Base-by-base conservation (phyloP, 176 grass and related monocot genomes). In the Oryza meyeriana region DNA sequence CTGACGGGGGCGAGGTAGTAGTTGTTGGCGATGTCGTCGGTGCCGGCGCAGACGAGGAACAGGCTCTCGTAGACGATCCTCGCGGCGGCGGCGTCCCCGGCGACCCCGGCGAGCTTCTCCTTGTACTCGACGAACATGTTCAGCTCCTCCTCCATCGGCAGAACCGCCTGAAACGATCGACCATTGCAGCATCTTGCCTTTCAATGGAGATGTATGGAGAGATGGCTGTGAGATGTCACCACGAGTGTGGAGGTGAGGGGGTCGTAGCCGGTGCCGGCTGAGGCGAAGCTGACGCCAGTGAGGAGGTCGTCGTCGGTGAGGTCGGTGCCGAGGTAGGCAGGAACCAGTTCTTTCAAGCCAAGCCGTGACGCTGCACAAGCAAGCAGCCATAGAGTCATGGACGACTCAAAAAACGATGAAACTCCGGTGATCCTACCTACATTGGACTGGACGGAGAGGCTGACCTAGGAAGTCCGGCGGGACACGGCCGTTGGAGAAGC, bases 401-500 rank as follows among this genome's bases (percentile, higher is more conserved):
- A 22, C 1, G 6, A 9, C 20, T 57, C 52, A 57, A 57, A 57
- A 18, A 4, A 52, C 48, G 48, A 6, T 17, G 44, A 47, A 17
- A 47, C 34, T 12, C 66, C 5, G 34, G 66, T 5, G 33, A n/a
- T 6, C n/a, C 33, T 2, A 69, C 33, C 31, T 64, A 45, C 12
- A 45, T 45, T 45, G 16, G 5, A 18, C 20, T 17, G 33, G 31
- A 10, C 22, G 59, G 26, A 3, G 4, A 65, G 44, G 44, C 72
- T 66, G 40, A 92, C 90, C 90, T 45, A 92, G 0, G 17, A 89
- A 66, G 58, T 92, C 90, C 7, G 78, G 36, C 2, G 87, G 90
- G 9, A 92, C 10, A 7, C 84, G 84, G 52, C 90, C 90, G 77
- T 89, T 92, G 82, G 68, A 86, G 87, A 92, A 89, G 74, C 90